A percentile compares a stretch with the other conserved stretches of the same genome.
Conservation (phyloP, 2,329 filamentous ascomycete genomes). For the Decorospora gaudefroyi region DNA sequence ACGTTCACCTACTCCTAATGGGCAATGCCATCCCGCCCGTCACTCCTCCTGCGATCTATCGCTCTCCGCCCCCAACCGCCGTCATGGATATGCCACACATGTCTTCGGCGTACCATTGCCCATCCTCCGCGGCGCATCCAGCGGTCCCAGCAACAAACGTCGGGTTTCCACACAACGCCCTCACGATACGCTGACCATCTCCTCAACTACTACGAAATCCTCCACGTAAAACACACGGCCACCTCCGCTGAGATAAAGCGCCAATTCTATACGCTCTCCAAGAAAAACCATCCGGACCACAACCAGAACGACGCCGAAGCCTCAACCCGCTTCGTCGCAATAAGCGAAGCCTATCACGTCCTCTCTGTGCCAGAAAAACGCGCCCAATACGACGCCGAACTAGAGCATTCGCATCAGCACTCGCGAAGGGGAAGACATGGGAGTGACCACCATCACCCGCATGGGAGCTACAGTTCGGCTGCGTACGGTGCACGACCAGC, state of each 20-base stretch:
- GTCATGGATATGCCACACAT: constrained; percentile 27
- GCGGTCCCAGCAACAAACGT: constrained; percentile 1
- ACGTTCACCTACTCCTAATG: constrained; percentile 16
- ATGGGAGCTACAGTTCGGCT: constrained; percentile 60
- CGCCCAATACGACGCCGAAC: constrained; percentile 76
- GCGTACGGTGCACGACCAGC: constrained; percentile 72
- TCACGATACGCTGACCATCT: constrained; percentile 44
- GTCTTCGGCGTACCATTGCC: constrained; percentile 17
- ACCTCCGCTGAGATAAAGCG: constrained; percentile 82
- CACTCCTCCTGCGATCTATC: constrained; percentile 19
- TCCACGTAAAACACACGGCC: constrained; percentile 72
- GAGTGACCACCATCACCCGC: constrained; percentile 58
- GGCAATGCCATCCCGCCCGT: constrained; percentile 37
- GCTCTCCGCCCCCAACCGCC: constrained; percentile 6
- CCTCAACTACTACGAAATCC: constrained; percentile 77
- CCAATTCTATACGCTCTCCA: constrained; percentile 90
- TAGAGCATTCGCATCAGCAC: constrained; percentile 48
- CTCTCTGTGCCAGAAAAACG: constrained; percentile 76
- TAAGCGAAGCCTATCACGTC: constrained; percentile 81
- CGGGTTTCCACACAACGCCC: constrained; percentile 54
- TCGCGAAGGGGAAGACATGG: constrained; percentile 39
- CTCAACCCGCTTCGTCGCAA: constrained; percentile 74
- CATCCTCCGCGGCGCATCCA: constrained; percentile 13
- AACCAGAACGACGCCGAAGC: constrained; percentile 77
- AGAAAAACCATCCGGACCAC: constrained; percentile 88